A percentile compares a stretch with the other conserved stretches of the same genome.
Evolutionary conservation across 2,329 filamentous ascomycete species (phyloP).

Genomic region (Parasarocladium wereldwijsianum): DNA sequence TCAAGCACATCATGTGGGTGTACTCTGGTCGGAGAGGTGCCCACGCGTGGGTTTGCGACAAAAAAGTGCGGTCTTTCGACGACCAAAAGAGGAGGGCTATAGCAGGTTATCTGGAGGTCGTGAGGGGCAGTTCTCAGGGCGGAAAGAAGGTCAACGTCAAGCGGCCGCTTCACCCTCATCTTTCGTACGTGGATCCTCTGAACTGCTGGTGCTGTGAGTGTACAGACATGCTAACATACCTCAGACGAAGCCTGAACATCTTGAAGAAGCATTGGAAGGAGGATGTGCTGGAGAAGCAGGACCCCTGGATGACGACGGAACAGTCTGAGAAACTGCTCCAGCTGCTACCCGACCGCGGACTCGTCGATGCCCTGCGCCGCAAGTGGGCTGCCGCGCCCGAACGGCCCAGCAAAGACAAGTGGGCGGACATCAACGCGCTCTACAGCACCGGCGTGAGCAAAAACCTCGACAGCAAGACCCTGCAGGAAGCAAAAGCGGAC

Average conservation of each 20-base stretch:
- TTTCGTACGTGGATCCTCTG: conserved; percentile 38
- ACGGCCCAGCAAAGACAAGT: conserved; percentile 67
- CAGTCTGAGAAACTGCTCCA: conserved; percentile 65
- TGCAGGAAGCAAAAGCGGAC: conserved; percentile 87
- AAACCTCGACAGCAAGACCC: conserved; percentile 54
- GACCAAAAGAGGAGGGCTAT: conserved; percentile 76
- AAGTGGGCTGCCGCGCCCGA: conserved; percentile 83
- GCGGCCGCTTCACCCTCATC: conserved; percentile 78
- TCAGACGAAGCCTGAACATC: conserved; percentile 67
- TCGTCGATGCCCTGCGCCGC: conserved; percentile 66
- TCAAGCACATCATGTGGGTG: conserved; percentile 94
- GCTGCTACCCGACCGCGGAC: conserved; percentile 66
- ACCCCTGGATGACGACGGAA: conserved; percentile 63
- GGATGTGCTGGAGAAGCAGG: conserved; percentile 70
- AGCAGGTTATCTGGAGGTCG: conserved; percentile 75
- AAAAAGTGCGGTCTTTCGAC: conserved; percentile 67
- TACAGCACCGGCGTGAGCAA: conserved; percentile 64
- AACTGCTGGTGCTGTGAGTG: not conserved
- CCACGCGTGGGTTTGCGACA: conserved; percentile 97
- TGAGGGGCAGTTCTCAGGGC: conserved; percentile 74
- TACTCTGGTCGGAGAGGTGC: conserved; percentile 94
- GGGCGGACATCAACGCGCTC: conserved; percentile 81
- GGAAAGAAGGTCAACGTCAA: conserved; percentile 77
- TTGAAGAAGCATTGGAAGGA: conserved; percentile 72
- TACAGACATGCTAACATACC: conserved; percentile 7